phyloP scores from a whole-genome alignment of 2,329 filamentous ascomycete species.

The Lojkania enalia region DNA sequence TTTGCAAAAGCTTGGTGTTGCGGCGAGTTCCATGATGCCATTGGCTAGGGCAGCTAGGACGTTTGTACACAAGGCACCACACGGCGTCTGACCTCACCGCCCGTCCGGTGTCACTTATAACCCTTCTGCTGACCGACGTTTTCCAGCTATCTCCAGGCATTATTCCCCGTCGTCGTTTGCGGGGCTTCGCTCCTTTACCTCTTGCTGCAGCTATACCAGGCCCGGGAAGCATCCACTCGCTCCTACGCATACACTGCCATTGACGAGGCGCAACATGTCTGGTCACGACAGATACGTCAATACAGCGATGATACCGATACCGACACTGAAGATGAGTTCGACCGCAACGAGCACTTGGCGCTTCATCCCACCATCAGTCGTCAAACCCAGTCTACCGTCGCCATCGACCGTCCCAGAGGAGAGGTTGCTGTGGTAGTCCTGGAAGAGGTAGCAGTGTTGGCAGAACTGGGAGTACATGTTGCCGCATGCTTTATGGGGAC shows the following conservation, averaged over 20 bases:
- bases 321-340: slow-evolving; percentile 61
- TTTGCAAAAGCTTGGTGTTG: background rate
- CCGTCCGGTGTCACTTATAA: too few species aligned
- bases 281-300: slow-evolving; percentile 36
- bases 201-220: slow-evolving; percentile 59
- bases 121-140: slow-evolving; percentile 3
- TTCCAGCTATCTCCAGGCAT: slow-evolving; percentile 73
- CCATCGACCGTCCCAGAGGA: slow-evolving; percentile 74
- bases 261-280: slow-evolving; percentile 49
- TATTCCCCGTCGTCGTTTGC: slow-evolving; percentile 76
- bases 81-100: too few species aligned
- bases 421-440: slow-evolving; percentile 70
- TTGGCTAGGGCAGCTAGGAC: background rate
- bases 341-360: slow-evolving; percentile 60
- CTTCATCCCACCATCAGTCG: slow-evolving; percentile 58
- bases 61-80: too few species aligned
- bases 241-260: slow-evolving; percentile 62
- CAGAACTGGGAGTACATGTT: slow-evolving; percentile 70
- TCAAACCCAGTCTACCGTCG: slow-evolving; percentile 59
- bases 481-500: slow-evolving; percentile 63
- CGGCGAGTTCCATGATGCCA: background rate
- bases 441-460: slow-evolving; percentile 75
- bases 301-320: slow-evolving; percentile 31
- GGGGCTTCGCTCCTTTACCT: slow-evolving; percentile 71
- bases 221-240: slow-evolving; percentile 57